Evolutionary conservation across 1,139 yeast genomes (phyloP).

Genomic region (Schizosaccharomyces versatilis): DNA sequence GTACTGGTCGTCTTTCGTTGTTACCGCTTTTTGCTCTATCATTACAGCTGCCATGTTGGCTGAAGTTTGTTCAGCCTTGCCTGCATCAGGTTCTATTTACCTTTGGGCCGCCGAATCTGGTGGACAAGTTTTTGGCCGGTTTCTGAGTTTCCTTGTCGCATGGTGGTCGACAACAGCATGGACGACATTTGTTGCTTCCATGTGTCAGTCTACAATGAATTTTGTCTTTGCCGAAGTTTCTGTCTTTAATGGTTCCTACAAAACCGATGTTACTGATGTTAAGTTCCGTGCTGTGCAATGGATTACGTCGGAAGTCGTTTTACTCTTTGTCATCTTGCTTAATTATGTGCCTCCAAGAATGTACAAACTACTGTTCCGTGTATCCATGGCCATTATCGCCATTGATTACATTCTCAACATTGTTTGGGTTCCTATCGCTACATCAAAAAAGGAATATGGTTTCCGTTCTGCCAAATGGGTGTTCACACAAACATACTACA

Average conservation of each 20-base stretch:
- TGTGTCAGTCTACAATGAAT: slow-evolving; percentile 14
- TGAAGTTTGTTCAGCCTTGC: slow-evolving; percentile 17
- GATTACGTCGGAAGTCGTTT: slow-evolving; percentile 15
- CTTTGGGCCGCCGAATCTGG: slow-evolving; percentile 18
- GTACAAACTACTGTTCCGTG: slow-evolving; percentile 15
- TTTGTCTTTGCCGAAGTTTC: slow-evolving; percentile 15
- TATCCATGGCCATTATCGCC: slow-evolving; percentile 13
- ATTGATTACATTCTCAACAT: slow-evolving; percentile 15
- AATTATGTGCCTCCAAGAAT: slow-evolving; percentile 15
- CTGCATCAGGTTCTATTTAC: slow-evolving; percentile 18
- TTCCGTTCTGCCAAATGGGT: slow-evolving; percentile 35
- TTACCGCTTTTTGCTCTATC: slow-evolving; percentile 13
- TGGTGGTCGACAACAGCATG: slow-evolving; percentile 18
- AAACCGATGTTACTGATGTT: slow-evolving; percentile 13
- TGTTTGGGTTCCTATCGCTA: slow-evolving; percentile 17
- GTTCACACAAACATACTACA: slow-evolving; percentile 36
- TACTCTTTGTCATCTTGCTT: slow-evolving; percentile 13
- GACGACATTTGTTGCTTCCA: slow-evolving; percentile 16
- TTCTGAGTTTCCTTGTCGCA: slow-evolving; percentile 16
- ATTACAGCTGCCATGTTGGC: slow-evolving; percentile 17
- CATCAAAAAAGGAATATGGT: slow-evolving; percentile 14
- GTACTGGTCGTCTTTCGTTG: slow-evolving; percentile 15
- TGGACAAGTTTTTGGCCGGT: slow-evolving; percentile 15
- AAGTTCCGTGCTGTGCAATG: slow-evolving; percentile 17
- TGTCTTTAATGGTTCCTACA: slow-evolving; percentile 13